phyloP scores from a whole-genome alignment of 768 basidiomycete genomes.

The Butyriboletus loyo region DNA sequence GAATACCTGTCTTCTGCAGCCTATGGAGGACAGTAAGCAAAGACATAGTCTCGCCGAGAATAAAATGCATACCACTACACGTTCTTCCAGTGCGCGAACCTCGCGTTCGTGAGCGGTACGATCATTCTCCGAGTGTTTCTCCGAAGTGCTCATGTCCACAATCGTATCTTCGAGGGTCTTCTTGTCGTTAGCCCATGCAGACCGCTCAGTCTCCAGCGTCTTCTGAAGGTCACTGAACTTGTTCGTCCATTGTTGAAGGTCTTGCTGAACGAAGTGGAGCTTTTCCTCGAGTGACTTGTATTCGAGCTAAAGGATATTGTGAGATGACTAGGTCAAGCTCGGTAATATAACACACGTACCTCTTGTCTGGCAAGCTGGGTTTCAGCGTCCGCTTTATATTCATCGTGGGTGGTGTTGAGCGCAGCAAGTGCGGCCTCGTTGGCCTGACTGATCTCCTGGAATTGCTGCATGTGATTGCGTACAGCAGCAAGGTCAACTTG shows the following conservation, averaged over 20 bases:
- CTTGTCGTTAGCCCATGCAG: constrained; percentile 75
- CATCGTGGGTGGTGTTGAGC: constrained; percentile 71
- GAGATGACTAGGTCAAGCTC: not conserved
- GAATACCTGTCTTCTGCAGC: constrained; percentile 80
- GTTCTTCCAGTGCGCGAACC: constrained; percentile 63
- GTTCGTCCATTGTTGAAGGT: constrained; percentile 45
- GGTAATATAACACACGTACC: constrained; percentile 38
- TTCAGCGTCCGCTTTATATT: constrained; percentile 73
- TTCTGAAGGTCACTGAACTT: constrained; percentile 60
- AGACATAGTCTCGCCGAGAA: not conserved
- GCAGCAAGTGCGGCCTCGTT: constrained; percentile 73
- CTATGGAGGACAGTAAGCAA: constrained; percentile 27
- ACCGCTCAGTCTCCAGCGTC: constrained; percentile 64
- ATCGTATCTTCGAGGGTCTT: constrained; percentile 80
- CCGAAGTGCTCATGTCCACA: constrained; percentile 73
- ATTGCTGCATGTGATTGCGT: constrained; percentile 74
- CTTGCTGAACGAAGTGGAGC: constrained; percentile 50
- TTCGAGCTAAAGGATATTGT: constrained; percentile 49
- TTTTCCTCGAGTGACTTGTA: constrained; percentile 60
- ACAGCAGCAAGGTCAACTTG: constrained; percentile 75
- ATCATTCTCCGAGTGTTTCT: constrained; percentile 62
- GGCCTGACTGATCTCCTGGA: constrained; percentile 80
- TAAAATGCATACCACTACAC: constrained; percentile 52
- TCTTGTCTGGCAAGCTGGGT: constrained; percentile 63
- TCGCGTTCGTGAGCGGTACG: constrained; percentile 62